These are phyloP conservation scores for Wallacemonas rigidus DNA, from an alignment of 208 protist species.

Conservation along the genomic window DNA sequence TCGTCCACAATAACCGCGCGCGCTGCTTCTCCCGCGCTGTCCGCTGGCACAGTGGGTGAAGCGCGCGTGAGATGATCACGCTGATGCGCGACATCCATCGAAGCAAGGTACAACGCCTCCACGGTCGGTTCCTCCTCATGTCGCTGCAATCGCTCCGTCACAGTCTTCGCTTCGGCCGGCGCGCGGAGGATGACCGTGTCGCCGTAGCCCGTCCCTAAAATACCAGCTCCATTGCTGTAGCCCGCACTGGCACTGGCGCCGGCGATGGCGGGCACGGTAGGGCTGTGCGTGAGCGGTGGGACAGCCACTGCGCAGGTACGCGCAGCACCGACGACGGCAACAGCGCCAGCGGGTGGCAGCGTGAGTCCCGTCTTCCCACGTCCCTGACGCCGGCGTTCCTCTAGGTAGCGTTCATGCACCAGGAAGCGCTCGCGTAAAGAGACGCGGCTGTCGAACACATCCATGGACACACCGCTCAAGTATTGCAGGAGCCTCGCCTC, in stretches of 20 bases:
- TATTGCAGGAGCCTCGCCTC: conserved; percentile 70
- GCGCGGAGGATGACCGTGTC: conserved; percentile 9
- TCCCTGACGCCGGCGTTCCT: conserved; percentile 22
- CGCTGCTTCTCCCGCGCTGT: neutral
- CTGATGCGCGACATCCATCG: neutral
- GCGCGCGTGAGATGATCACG: neutral
- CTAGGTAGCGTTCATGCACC: conserved; percentile 37
- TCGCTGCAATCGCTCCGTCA: neutral
- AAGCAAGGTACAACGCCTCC: conserved; percentile 4
- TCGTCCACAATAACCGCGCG: neutral
- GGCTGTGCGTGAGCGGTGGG: neutral
- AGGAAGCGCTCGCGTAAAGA: conserved; percentile 72
- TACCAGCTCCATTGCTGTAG: neutral
- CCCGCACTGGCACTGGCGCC: neutral
- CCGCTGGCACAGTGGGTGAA: neutral
- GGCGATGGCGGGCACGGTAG: neutral
- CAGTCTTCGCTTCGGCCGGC: neutral
- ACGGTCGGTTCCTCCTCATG: neutral
- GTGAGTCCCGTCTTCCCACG: neutral
- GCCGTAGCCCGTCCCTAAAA: neutral
- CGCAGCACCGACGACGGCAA: neutral
- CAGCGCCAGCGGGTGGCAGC: neutral
- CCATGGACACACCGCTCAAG: conserved; percentile 51
- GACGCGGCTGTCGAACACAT: conserved; percentile 54
- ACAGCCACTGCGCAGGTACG: neutral